Base-by-base conservation (phyloP, 73 alveolate species). In the Paramecium sexaurelia region DNA sequence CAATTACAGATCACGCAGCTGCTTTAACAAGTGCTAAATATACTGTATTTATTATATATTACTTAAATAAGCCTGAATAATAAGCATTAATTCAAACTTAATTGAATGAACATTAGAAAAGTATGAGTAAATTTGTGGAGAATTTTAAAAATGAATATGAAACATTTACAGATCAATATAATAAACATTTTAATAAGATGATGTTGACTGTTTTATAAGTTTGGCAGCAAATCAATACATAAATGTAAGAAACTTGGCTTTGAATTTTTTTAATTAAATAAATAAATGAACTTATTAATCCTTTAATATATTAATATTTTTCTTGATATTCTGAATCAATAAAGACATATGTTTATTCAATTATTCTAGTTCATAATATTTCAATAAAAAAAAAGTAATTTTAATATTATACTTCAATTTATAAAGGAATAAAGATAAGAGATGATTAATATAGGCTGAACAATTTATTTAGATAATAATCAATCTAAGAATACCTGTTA, bases 1-100 rank as follows among this genome's bases (percentile, higher is more conserved):
- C 8, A 17, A 78, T 78, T 8, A 45, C 73, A 24, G 40, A 37
- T 78, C 90, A 78, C 41, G 90, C 90, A 6, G 90, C 90, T 24
- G 90, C 90, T 41, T 40, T 78, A 26, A 41, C 43, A 17, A 78
- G 55, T 45, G 68, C 40, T 6, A 78, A 78, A 78, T 78, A 78
- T 78, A 78, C 68, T 40, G 90, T 78, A 78, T 37, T 0, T 78
- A 78, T 37, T 0, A 36, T 24, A 41, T 39, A 17, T 78, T 78
- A 41, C 13, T 51, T 0, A 71, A 5, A 26, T 6, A 13, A 78
- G 90, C 29, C 26, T 40, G 90, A 78, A 41, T 13, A 78, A 43
- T 29, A 45, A 43, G 90, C 90, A 24, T 22, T 78, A 10, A 78
- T 78, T 1, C 19, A 78, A 45, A 78, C 90, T 5, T 43, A 78